Base-by-base conservation (phyloP, 202 grass and related monocot genomes). In the Setaria viridis region DNA sequence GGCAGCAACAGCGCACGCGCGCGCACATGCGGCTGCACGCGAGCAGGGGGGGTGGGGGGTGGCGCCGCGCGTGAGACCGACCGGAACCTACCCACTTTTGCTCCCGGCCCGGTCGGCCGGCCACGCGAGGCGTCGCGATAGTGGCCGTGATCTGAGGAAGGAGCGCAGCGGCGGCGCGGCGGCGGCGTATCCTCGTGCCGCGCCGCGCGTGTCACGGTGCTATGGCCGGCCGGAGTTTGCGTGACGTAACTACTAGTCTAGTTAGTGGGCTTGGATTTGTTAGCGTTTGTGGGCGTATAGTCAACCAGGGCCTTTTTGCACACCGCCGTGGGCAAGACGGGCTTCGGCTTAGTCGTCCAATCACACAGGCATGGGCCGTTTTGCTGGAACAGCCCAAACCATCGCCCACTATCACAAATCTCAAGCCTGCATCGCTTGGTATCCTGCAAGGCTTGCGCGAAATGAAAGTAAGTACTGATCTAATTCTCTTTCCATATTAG, bases 71-170 rank as follows among this genome's bases (percentile, higher is more conserved):
- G 35, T 33, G 82, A 81, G 41, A 80, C 53, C 82, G 87, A 89
- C 82, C 51, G 53, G 29, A 63, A 89, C 82, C 82, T 37, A 55
- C 53, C 87, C 0, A 0, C 3, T 62, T 81, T 85, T 63, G 62
- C 54, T 20, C 34, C 50, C 19, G 2, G 51, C 67, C 19, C 13
- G 43, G 10, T 10, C 46, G 29, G 59, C 16, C 56, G 14, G 50
- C 10, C 80, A 82, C 66, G 79, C 21, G 67, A 78, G 19, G 2
- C 75, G 67, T 54, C 80, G 80, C 54, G 33, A 63, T 70, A 72
- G 80, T 63, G 62, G 4, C 7, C 29, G 42, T 4, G 53, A 79
- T 62, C 0, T 41, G 5, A 41, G 39, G 39, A 6, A 41, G 17
- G 33, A 32, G 2, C 17, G 0, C 67, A 29, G 20, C n/a, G 67